These are phyloP conservation scores for Colletotrichum camelliae DNA, from an alignment of 2,329 filamentous ascomycete genomes.

Conservation along the genomic window DNA sequence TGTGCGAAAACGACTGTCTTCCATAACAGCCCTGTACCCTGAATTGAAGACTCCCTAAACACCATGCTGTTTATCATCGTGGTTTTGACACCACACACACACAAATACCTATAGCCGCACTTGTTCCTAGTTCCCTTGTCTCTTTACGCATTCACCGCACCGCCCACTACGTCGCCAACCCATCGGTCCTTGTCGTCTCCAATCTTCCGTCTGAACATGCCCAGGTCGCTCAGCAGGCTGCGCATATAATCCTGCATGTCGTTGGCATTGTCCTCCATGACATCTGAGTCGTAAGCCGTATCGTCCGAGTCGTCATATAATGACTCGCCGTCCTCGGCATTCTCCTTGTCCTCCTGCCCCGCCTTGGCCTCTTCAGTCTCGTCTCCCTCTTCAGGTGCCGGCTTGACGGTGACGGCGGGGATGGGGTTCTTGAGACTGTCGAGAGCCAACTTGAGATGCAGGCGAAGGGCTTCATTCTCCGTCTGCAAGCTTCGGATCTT, in stretches of 20 bases:
- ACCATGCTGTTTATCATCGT: conserved; percentile 22
- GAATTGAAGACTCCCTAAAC: conserved; percentile 21
- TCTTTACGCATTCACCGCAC: conserved; percentile 43
- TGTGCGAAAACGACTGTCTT: neutral
- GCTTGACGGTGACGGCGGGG: conserved; percentile 56
- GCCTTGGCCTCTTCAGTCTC: conserved; percentile 7
- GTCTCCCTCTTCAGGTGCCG: neutral
- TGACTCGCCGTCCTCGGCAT: conserved; percentile 64
- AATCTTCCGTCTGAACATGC: conserved; percentile 84
- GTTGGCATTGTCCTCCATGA: conserved; percentile 58
- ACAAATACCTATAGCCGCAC: neutral
- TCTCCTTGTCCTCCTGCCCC: conserved; percentile 48
- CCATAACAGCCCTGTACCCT: neutral
- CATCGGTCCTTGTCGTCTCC: conserved; percentile 80
- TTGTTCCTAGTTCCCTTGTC: neutral
- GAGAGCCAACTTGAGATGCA: conserved; percentile 87
- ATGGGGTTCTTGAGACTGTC: conserved; percentile 92
- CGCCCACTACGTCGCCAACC: conserved; percentile 62
- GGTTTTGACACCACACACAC: neutral
- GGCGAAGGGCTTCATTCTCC: conserved; percentile 86
- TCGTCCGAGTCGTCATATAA: conserved; percentile 46
- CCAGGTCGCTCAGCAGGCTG: conserved; percentile 79
- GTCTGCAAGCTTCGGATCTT: conserved; percentile 91
- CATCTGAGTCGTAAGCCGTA: conserved; percentile 44
- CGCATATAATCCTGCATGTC: conserved; percentile 87